Base-by-base conservation (phyloP, 805 yeast genomes). In the Myxozyma udenii region DNA sequence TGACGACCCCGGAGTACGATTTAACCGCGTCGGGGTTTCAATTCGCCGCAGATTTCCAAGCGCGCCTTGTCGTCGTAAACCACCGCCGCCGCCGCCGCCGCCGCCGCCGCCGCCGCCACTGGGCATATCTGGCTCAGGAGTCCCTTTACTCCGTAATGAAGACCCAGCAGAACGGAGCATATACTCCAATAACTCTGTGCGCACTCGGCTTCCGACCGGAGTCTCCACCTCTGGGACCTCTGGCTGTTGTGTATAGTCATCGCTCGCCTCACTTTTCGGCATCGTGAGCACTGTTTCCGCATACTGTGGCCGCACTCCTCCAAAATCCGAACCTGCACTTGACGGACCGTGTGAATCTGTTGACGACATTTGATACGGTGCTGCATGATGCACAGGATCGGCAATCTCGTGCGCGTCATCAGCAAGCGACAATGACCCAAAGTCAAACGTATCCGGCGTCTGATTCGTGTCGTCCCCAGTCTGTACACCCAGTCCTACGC, bases 1-100 rank as follows among this genome's bases (percentile, higher is more conserved):
- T 35, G 18, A 11, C 21, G 38, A 35, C 38, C 21, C 12, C 18
- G 21, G 12, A 18, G 6, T n/a, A 7, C 24, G 38, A 30, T 3
- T 22, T 24, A 19, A 12, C 38, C 24, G 37, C 11, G 26, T 37
- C 9, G 25, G 5, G 3, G 37, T 9, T 11, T 30, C 44, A 11
- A 14, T 28, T 11, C 22, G 24, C 24, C 41, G 24, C 12, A 46
- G 24, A 30, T 46, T 21, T 23, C 41, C 14, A 12, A 35, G 23
- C 11, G 41, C 51, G 18, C 21, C 14, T 21, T 47, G 51, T n/a
- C 41, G 44, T n/a, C 48, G 44, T 16, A 44, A 14, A 6, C 41
- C 41, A 30, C 39, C 50, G 1, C 42, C 43, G 5, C 5, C 41
- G n/a, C n/a, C n/a, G n/a, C n/a, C n/a, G n/a, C n/a, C n/a, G n/a